Base-by-base conservation (phyloP, 148 eudicot genomes). In the Nepenthes mirabilis region DNA sequence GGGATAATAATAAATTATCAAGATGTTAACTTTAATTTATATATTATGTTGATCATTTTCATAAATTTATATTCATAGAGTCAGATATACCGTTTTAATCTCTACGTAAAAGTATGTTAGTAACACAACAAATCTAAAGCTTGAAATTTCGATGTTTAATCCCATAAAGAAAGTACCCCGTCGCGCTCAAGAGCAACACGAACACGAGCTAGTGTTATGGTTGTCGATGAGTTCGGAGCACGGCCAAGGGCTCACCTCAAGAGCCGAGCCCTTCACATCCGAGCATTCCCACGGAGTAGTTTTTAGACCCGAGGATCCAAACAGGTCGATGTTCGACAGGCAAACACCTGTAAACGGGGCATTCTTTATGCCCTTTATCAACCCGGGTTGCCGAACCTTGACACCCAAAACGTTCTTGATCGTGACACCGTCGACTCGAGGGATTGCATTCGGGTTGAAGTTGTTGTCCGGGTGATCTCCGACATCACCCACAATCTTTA, bases 391-490 rank as follows among this genome's bases (percentile, higher is more conserved):
- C 73, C 57, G 77, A 43, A 94, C 79, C 32, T 65, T 64, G 52
- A 69, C 72, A 0, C 95, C 99, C 78, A 82, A 76, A 8, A 94
- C 75, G 50, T 78, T 68, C 71, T 70, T 83, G 45, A 94, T 77
- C 1, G 49, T 70, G 61, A 94, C 72, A 43, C 72, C 84, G 68
- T 80, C 71, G 4, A 94, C 83, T 1, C 79, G 55, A 0, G 97
- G 99, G 1, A 82, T 60, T 7, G 97, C 97, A 7, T 75, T 67
- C 14, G 82, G 91, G 70, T 94, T 55, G 58, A 74, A 94, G 13
- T 71, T 72, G 55, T 77, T 72, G 23, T 84, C 95, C 0, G 97
- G 97, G 64, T 94, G 99, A 69, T 94, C 97, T 33, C 97, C 99
- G 2, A 75, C 93, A 37, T 89, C 81, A 1, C 91, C 99, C 1